phyloP scores from a whole-genome alignment of 768 basidiomycete genomes.

The Tylopilus cervinicoccineus region DNA sequence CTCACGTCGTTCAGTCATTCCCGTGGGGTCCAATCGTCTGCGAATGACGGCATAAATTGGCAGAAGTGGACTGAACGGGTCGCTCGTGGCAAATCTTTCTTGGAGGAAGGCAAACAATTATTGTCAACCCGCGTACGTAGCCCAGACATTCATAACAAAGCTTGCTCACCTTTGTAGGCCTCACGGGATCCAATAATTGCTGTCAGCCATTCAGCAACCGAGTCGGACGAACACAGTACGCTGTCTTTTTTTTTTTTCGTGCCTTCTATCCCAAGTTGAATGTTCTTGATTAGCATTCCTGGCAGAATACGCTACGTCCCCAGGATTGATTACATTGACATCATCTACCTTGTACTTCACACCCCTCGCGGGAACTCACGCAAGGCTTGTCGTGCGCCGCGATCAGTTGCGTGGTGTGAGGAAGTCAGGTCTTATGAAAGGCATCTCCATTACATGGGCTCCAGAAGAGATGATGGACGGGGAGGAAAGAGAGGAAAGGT shows the following conservation, averaged over 20 bases:
- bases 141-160: constrained; percentile 10
- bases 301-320: constrained; percentile 50
- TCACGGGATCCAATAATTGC: not conserved
- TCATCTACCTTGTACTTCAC: constrained; percentile 49
- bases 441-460: constrained; percentile 46
- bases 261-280: not conserved
- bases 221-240: constrained; percentile 37
- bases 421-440: constrained; percentile 52
- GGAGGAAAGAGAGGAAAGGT: constrained; percentile 47
- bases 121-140: constrained; percentile 35
- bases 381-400: constrained; percentile 46
- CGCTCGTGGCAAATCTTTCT: constrained; percentile 42
- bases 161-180: constrained; percentile 8
- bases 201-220: constrained; percentile 1
- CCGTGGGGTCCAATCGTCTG: constrained; percentile 1
- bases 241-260: not conserved
- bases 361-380: constrained; percentile 41
- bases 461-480: constrained; percentile 23
- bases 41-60: constrained; percentile 40
- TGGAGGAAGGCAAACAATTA: constrained; percentile 40
- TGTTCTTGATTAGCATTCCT: constrained; percentile 46
- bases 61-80: constrained; percentile 52
- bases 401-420: constrained; percentile 50
- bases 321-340: constrained; percentile 60
- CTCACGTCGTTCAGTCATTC: not conserved